Conservation (phyloP, 345 rosid species). For the Viola odorata region DNA sequence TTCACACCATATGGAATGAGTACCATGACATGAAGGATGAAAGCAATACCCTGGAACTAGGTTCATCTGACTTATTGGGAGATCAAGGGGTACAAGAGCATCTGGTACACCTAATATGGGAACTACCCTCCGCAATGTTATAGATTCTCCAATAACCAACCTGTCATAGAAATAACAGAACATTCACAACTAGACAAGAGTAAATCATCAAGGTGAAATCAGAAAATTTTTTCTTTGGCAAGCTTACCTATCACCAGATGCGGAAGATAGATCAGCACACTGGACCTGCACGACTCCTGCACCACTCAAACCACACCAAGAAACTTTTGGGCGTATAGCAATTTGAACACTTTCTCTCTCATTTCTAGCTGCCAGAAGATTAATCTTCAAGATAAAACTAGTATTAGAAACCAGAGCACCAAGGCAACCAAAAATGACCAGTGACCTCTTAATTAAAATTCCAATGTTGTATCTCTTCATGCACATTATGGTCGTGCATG, state of each 20-base stretch:
- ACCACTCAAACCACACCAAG: constrained; percentile 62
- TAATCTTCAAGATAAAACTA: constrained; percentile 46
- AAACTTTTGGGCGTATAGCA: constrained; percentile 84
- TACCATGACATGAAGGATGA: constrained; percentile 9
- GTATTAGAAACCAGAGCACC: constrained; percentile 16
- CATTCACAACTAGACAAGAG: constrained; percentile 11
- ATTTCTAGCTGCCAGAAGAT: constrained; percentile 92
- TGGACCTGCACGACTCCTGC: constrained; percentile 88
- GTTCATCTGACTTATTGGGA: constrained; percentile 64
- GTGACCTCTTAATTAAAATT: background rate
- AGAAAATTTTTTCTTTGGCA: constrained; percentile 15
- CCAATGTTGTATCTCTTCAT: too few species aligned
- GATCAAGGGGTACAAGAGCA: constrained; percentile 93
- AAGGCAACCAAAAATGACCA: background rate
- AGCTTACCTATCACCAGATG: constrained; percentile 78
- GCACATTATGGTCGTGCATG: too few species aligned
- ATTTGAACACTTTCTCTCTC: constrained; percentile 96
- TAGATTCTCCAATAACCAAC: constrained; percentile 69
- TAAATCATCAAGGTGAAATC: background rate
- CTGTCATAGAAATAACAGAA: constrained; percentile 38
- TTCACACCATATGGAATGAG: constrained; percentile 3
- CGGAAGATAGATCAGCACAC: constrained; percentile 71
- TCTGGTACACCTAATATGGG: constrained; percentile 89
- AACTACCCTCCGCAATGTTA: constrained; percentile 62
- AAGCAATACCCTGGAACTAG: constrained; percentile 69